These are phyloP conservation scores for Candida ficus DNA, from an alignment of 805 yeast genomes.

Conservation along the genomic window DNA sequence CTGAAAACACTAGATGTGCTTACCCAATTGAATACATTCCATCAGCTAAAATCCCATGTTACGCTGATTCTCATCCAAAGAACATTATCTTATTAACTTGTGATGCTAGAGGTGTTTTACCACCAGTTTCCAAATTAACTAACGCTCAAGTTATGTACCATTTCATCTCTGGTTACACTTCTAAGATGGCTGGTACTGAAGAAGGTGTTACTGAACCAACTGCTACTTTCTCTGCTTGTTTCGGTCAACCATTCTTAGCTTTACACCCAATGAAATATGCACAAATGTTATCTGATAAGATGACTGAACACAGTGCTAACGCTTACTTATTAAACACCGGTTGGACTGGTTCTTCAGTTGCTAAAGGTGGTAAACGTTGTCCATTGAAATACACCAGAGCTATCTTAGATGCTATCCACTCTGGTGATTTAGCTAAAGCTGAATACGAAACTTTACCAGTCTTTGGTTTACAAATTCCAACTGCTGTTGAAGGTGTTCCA, in stretches of 20 bases:
- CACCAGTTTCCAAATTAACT: slow-evolving; percentile 91
- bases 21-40: slow-evolving; percentile 97
- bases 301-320: slow-evolving; percentile 77
- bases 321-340: slow-evolving; percentile 99
- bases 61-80: slow-evolving; percentile 84
- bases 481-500: slow-evolving; percentile 71
- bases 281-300: slow-evolving; percentile 90
- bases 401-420: slow-evolving; percentile 88
- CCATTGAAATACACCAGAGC: slow-evolving; percentile 97
- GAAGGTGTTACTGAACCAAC: slow-evolving; percentile 98
- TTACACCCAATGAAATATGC: slow-evolving; percentile 98
- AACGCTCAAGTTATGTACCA: slow-evolving; percentile 98
- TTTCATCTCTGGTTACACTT: slow-evolving; percentile 96
- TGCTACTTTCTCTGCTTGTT: slow-evolving; percentile 97
- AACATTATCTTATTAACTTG: slow-evolving; percentile 91
- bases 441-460: slow-evolving; percentile 82
- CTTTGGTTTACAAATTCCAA: slow-evolving; percentile 87
- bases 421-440: slow-evolving; percentile 76
- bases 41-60: slow-evolving; percentile 92
- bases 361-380: slow-evolving; percentile 95
- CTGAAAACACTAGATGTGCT: slow-evolving; percentile 98
- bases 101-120: slow-evolving; percentile 97
- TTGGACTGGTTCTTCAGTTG: slow-evolving; percentile 94
- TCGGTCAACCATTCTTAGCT: slow-evolving; percentile 98
- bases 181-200: slow-evolving; percentile 99